phyloP scores from a whole-genome alignment of 176 grass and related monocot genomes.

The Oryza glaberrima region DNA sequence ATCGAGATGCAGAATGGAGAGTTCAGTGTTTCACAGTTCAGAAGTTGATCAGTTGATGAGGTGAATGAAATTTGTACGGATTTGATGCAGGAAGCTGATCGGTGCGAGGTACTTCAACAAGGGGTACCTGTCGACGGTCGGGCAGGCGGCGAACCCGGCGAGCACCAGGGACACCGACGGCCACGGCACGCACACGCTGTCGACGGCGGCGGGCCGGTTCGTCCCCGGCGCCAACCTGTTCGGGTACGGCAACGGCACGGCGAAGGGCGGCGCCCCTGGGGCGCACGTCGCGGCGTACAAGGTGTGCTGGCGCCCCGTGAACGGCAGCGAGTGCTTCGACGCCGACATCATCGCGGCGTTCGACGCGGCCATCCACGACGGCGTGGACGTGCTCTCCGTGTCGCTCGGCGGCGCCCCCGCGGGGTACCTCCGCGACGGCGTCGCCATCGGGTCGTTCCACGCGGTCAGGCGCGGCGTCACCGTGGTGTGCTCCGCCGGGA shows the following conservation, averaged over 20 bases:
- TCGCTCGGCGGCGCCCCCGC: constrained; percentile 68
- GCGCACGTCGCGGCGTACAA: constrained; percentile 84
- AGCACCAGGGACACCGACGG: constrained; percentile 72
- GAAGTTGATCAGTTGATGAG: neutral
- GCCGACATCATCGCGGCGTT: constrained; percentile 89
- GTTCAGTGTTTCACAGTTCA: too few relatives aligned
- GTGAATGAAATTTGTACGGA: neutral
- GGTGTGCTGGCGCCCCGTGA: constrained; percentile 89
- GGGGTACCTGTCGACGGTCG: constrained; percentile 59
- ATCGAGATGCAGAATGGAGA: neutral
- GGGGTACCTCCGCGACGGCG: constrained; percentile 68
- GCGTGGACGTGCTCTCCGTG: constrained; percentile 82
- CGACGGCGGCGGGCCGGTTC: constrained; percentile 68
- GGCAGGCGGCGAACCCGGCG: constrained; percentile 29
- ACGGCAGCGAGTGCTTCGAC: constrained; percentile 90
- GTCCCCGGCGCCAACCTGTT: constrained; percentile 71
- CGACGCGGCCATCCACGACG: constrained; percentile 82
- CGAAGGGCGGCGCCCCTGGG: constrained; percentile 69
- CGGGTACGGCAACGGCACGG: constrained; percentile 83
- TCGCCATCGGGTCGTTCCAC: constrained; percentile 90
- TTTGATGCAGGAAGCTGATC: constrained; percentile 71
- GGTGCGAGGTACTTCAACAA: constrained; percentile 83
- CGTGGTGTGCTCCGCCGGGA: constrained; percentile 75
- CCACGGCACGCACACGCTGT: constrained; percentile 94
- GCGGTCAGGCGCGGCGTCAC: constrained; percentile 69